Conservation (phyloP, 2,329 filamentous ascomycete genomes). For the Trichoderma oligosporum region DNA sequence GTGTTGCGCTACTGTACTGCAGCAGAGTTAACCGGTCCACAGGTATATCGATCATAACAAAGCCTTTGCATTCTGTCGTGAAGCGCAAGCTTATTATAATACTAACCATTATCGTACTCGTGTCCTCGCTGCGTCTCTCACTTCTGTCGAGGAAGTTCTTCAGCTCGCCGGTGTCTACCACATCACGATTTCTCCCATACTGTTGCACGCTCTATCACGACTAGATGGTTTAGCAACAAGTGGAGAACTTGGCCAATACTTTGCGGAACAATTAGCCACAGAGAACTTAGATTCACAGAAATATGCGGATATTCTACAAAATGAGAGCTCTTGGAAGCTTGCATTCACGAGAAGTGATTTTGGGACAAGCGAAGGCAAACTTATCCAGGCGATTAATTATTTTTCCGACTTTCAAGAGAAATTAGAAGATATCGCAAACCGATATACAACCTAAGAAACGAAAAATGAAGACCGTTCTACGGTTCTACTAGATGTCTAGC, state of each 20-base stretch:
- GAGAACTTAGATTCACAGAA: not conserved
- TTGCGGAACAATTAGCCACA: not conserved
- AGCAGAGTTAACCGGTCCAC: not conserved
- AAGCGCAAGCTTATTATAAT: slow-evolving; percentile 52
- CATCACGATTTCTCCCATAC: slow-evolving; percentile 54
- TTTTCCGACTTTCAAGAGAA: slow-evolving; percentile 54
- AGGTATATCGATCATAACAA: slow-evolving; percentile 49
- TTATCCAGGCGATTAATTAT: slow-evolving; percentile 54
- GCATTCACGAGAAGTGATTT: slow-evolving; percentile 47
- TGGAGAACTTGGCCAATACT: not conserved
- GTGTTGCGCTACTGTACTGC: slow-evolving; percentile 12
- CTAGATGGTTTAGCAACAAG: slow-evolving; percentile 30
- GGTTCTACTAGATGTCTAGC: no score
- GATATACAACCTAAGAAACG: slow-evolving; percentile 21
- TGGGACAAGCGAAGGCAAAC: slow-evolving; percentile 48
- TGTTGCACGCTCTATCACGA: slow-evolving; percentile 46
- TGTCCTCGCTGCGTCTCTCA: slow-evolving; percentile 56
- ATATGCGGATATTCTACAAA: slow-evolving; percentile 15
- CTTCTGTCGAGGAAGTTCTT: slow-evolving; percentile 55
- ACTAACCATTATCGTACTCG: slow-evolving; percentile 41
- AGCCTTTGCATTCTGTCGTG: slow-evolving; percentile 48
- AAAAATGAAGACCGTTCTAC: no score
- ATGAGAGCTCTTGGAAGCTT: slow-evolving; percentile 41
- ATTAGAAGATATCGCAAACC: slow-evolving; percentile 41
- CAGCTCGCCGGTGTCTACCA: slow-evolving; percentile 54